Evolutionary conservation across 2,329 filamentous ascomycete genomes (phyloP).

Genomic region (Magnaporthiopsis rhizophila): DNA sequence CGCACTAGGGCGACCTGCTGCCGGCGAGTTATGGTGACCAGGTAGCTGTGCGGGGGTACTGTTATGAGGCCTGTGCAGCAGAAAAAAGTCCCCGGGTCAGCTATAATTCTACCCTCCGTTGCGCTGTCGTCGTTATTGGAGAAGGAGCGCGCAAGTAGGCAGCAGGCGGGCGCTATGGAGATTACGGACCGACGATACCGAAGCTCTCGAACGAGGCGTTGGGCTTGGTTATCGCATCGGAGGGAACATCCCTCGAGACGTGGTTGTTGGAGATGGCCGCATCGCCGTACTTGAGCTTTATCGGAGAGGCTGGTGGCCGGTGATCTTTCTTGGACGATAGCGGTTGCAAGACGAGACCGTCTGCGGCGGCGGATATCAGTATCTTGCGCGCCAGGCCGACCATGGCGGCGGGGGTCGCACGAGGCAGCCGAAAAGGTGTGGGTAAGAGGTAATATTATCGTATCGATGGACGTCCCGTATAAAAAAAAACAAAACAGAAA

Average conservation of each 20-base stretch:
- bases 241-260: conserved; percentile 34
- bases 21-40: conserved; percentile 78
- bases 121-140: background rate
- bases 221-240: conserved; percentile 31
- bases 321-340: conserved; percentile 55
- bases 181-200: conserved; percentile 46
- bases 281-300: conserved; percentile 64
- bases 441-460: background rate
- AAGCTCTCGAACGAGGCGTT: conserved; percentile 50
- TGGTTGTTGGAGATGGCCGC: conserved; percentile 31
- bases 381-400: conserved; percentile 72
- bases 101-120: conserved; percentile 5
- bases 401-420: conserved; percentile 39
- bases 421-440: background rate
- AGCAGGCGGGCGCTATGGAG: background rate
- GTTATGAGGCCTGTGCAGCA: conserved; percentile 65
- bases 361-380: conserved; percentile 69
- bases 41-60: conserved; percentile 71
- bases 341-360: conserved; percentile 76
- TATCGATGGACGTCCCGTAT: background rate
- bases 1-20: conserved; percentile 84
- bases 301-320: conserved; percentile 39
- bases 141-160: background rate
- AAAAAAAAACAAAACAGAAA: background rate
- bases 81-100: background rate